Evolutionary conservation across 345 rosid genomes (phyloP).

Genomic region (Syzygium oleosum): DNA sequence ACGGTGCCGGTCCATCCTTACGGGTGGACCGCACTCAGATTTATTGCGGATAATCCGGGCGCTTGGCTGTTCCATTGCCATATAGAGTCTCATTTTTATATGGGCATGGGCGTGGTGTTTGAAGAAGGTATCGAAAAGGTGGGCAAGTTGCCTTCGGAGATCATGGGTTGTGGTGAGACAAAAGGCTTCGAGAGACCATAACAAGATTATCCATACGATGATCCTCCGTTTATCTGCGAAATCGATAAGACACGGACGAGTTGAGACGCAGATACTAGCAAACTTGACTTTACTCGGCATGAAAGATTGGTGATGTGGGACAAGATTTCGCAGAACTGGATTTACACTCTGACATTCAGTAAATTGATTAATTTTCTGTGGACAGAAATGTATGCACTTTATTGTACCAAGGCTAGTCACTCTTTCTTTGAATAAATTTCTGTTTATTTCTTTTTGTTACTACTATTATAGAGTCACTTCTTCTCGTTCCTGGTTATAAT

Average conservation of each 20-base stretch:
- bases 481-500: neutral
- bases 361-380: too few species aligned
- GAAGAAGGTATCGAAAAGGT: too few species aligned
- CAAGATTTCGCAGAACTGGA: neutral
- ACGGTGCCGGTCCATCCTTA: conserved; percentile 56
- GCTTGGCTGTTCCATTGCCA: too few species aligned
- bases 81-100: too few species aligned
- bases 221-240: neutral
- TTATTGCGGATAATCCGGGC: too few species aligned
- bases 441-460: neutral
- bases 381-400: too few species aligned
- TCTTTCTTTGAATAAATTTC: neutral
- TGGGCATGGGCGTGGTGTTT: conserved; percentile 15
- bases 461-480: neutral
- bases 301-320: neutral
- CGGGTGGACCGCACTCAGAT: conserved; percentile 65
- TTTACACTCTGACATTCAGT: neutral
- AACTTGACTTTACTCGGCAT: too few species aligned
- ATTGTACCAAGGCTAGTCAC: too few species aligned
- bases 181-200: neutral
- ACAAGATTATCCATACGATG: neutral
- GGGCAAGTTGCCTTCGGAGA: conserved; percentile 17
- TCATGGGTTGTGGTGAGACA: conserved; percentile 50
- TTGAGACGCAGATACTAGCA: neutral
- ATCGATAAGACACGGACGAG: neutral